phyloP scores from a whole-genome alignment of 148 eudicot species.

The Persicaria tinctoria region DNA sequence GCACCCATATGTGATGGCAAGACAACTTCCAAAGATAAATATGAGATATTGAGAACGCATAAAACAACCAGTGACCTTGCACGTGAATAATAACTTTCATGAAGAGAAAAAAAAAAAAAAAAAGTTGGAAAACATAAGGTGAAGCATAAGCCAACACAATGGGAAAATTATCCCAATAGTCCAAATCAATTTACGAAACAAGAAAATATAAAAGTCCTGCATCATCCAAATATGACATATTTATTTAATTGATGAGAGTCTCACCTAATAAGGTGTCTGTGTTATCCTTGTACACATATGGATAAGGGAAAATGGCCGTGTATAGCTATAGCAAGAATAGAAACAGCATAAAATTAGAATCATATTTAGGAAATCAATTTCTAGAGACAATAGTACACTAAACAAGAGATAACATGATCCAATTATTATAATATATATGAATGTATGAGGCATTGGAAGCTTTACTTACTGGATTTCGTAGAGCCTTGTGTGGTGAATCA shows the following conservation, averaged over 20 bases:
- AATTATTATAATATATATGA: neutral
- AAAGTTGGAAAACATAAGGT: too few relatives aligned
- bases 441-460: slow-evolving; percentile 3
- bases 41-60: too few relatives aligned
- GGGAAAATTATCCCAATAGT: too few relatives aligned
- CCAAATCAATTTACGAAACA: neutral
- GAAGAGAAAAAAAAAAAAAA: too few relatives aligned
- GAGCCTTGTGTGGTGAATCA: slow-evolving; percentile 93
- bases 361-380: neutral
- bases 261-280: slow-evolving; percentile 61
- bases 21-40: too few relatives aligned
- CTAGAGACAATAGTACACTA: neutral
- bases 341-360: slow-evolving; percentile 2
- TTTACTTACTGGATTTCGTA: slow-evolving; percentile 68
- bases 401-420: neutral
- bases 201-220: neutral
- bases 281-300: slow-evolving; percentile 34
- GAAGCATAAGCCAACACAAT: too few relatives aligned
- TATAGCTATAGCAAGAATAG: slow-evolving; percentile 34
- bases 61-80: too few relatives aligned
- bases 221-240: neutral
- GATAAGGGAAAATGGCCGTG: slow-evolving; percentile 67
- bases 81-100: too few relatives aligned
- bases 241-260: slow-evolving; percentile 8
- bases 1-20: too few relatives aligned